Base-by-base conservation (phyloP, 148 eudicot species). In the Rhododendron simsii region DNA sequence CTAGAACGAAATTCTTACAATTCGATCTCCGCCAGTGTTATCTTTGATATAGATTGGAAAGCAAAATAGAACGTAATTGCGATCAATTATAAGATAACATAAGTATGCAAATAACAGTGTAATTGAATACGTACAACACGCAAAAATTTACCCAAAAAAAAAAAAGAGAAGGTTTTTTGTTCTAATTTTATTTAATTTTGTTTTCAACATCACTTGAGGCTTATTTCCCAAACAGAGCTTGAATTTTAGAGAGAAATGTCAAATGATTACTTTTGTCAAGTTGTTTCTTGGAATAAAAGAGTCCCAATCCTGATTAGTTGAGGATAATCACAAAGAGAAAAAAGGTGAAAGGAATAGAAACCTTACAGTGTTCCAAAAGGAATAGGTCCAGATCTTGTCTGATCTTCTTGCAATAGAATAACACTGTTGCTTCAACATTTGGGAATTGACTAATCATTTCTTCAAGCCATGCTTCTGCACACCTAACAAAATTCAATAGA, bases 311-410 rank as follows among this genome's bases (percentile, higher is more conserved):
- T 16, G 51, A 41, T 77, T 41, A 18, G 81, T n/a, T 45, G 81
- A 78, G 15, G 81, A 78, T 78, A 78, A 78, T 12, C 55, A 44
- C 20, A 47, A 50, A 44, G 65, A 50, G 15, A 33, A 50, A 80
- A 51, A 30, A 37, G 20, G 5, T n/a, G 2, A 14, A 55, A 39
- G 71, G 57, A 50, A 71, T n/a, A 78, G 33, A 73, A 71, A 14
- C 85, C 33, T 50, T 48, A 71, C 11, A 71, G 33, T 83, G 73
- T 71, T 47, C 79, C 6, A 4, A 83, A 12, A 83, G 12, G 85
- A 85, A 88, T 75, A 37, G 81, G 88, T 44, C 39, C 80, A 75
- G 81, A 87, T 85, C 87, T 84, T 81, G 86, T 81, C 88, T 81
- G 78, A 44, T 73, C 23, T 81, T 61, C 41, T 39, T 61, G 51